phyloP scores from a whole-genome alignment of 2,329 filamentous ascomycete species.

The Teratosphaeria zuluensis region DNA sequence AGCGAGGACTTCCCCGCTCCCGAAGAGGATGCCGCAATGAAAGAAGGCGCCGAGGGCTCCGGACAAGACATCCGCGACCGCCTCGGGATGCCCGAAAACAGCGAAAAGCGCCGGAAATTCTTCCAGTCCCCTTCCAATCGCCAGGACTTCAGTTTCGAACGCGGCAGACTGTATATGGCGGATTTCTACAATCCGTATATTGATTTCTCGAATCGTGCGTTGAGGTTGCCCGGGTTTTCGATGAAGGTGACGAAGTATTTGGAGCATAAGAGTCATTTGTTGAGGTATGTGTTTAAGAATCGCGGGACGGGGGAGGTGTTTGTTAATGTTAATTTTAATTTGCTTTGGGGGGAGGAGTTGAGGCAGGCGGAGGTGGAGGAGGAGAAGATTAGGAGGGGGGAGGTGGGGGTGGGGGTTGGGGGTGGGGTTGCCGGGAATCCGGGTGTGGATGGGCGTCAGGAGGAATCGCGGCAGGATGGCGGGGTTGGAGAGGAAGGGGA shows the following conservation, averaged over 20 bases:
- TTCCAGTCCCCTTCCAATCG: conserved; percentile 30
- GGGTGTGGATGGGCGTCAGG: neutral
- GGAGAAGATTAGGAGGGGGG: conserved; percentile 3
- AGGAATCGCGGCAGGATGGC: neutral
- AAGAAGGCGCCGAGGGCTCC: conserved; percentile 32
- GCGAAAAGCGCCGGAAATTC: conserved; percentile 36
- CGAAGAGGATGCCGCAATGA: conserved; percentile 21
- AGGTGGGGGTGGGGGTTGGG: neutral
- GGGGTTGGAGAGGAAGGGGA: neutral
- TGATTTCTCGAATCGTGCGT: conserved; percentile 37
- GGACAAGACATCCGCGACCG: conserved; percentile 23
- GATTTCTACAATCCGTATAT: conserved; percentile 42
- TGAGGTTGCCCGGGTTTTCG: conserved; percentile 37
- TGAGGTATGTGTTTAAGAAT: conserved; percentile 39
- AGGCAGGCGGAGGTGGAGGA: conserved; percentile 24
- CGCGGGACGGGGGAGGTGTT: conserved; percentile 31
- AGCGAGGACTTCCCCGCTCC: conserved; percentile 18
- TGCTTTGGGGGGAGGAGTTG: conserved; percentile 36
- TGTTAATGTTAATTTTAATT: conserved; percentile 37
- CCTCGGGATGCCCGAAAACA: conserved; percentile 28
- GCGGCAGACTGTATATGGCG: conserved; percentile 33
- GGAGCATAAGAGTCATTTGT: conserved; percentile 38
- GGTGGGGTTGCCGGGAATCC: neutral
- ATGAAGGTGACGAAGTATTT: conserved; percentile 38
- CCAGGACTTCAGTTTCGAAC: conserved; percentile 32